A percentile compares a stretch with the other conserved stretches of the same genome.
These are phyloP conservation scores for Leccinum fibrillosum DNA, from an alignment of 768 basidiomycete species.

Conservation along the genomic window DNA sequence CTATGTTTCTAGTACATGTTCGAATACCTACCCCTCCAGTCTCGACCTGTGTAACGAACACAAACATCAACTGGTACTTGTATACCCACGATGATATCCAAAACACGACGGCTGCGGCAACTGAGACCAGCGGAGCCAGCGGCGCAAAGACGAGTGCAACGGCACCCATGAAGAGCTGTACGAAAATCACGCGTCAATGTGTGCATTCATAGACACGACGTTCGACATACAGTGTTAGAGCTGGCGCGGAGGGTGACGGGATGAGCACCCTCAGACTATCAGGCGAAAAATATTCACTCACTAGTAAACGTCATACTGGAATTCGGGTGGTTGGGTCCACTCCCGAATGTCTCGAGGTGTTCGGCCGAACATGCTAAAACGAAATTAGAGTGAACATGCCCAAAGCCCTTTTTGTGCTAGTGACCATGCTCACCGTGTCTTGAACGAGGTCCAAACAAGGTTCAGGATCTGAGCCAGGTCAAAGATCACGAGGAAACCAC, in stretches of 20 bases:
- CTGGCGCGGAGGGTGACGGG: constrained; percentile 23
- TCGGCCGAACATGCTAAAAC: constrained; percentile 68
- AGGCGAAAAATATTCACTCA: constrained; percentile 36
- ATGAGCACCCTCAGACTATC: neutral
- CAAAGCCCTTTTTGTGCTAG: neutral
- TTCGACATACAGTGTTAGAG: constrained; percentile 52
- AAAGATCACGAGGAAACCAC: constrained; percentile 92
- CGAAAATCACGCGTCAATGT: constrained; percentile 5
- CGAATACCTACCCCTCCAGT: constrained; percentile 76
- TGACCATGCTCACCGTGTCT: constrained; percentile 56
- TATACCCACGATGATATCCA: constrained; percentile 87
- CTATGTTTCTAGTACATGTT: neutral
- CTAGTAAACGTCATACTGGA: constrained; percentile 85
- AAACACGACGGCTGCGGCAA: constrained; percentile 81
- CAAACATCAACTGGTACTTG: constrained; percentile 98
- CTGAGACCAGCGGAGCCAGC: constrained; percentile 83
- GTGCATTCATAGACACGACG: neutral
- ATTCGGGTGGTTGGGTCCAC: constrained; percentile 88
- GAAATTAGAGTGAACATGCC: neutral
- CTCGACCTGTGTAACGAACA: constrained; percentile 84
- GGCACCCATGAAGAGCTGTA: constrained; percentile 82
- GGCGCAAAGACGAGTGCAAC: constrained; percentile 94
- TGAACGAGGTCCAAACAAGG: constrained; percentile 79
- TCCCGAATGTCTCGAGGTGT: constrained; percentile 89
- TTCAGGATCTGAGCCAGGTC: constrained; percentile 96